Conservation (phyloP, 371 early-diverging fungal species). For the Rhizopus microsporus region DNA sequence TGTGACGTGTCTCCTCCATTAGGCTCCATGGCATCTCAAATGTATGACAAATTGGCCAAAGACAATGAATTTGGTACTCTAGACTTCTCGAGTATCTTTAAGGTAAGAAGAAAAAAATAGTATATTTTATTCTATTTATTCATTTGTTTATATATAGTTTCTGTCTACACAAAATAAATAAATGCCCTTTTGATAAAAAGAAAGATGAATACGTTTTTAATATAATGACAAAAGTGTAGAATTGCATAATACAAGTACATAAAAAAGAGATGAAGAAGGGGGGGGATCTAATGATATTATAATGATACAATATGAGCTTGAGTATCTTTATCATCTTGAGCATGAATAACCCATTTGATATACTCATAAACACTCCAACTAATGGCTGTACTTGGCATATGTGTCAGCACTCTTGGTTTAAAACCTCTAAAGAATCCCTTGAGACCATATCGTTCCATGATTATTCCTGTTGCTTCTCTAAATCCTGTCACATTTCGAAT, state of each 20-base stretch:
- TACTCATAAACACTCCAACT: conserved; percentile 94
- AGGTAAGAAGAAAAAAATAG: conserved; percentile 34
- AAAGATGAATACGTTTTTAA: conserved; percentile 5
- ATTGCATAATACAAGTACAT: not conserved
- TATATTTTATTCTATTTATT: not conserved
- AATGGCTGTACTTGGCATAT: conserved; percentile 93
- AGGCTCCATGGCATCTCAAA: conserved; percentile 75
- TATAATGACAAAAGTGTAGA: not conserved
- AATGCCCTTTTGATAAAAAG: not conserved
- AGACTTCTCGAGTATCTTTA: conserved; percentile 81
- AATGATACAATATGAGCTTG: not conserved
- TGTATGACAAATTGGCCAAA: conserved; percentile 72
- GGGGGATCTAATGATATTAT: not conserved
- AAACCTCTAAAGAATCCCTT: conserved; percentile 83
- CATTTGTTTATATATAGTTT: not conserved
- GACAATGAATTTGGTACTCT: conserved; percentile 59
- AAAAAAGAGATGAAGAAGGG: not conserved
- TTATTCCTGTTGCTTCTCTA: conserved; percentile 69
- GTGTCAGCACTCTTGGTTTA: conserved; percentile 81
- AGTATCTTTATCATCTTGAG: conserved; percentile 10
- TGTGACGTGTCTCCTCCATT: conserved; percentile 70
- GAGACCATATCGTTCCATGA: conserved; percentile 74
- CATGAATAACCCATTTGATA: conserved; percentile 71
- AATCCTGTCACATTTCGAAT: conserved; percentile 75
- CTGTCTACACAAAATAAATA: not conserved